A percentile compares a stretch with the other conserved stretches of the same genome.
Conservation (phyloP, 2,329 filamentous ascomycete species). For the Onygena corvina region DNA sequence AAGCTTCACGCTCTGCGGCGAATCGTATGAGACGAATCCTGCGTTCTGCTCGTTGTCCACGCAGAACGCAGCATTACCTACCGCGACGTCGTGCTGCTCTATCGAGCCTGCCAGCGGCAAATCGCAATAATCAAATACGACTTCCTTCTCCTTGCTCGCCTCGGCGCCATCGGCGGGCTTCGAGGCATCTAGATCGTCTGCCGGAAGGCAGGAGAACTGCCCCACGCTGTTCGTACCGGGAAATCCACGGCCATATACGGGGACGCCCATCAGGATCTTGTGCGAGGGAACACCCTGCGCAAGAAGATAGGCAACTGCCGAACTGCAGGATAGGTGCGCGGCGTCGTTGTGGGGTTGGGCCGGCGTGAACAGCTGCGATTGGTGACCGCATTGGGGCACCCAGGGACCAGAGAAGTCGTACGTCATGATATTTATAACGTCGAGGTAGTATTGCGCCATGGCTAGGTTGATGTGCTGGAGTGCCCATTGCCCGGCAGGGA, state of each 20-base stretch:
- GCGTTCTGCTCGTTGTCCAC: conserved; percentile 53
- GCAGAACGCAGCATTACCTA: conserved; percentile 56
- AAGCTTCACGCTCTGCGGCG: conserved; percentile 59
- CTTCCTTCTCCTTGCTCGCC: conserved; percentile 48
- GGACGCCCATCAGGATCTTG: conserved; percentile 65
- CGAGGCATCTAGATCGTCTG: not conserved
- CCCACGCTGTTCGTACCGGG: conserved; percentile 53
- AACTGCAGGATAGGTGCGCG: conserved; percentile 48
- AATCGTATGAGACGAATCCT: conserved; percentile 71
- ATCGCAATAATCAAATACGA: conserved; percentile 61
- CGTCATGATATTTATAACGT: conserved; percentile 66
- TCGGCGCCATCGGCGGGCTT: not conserved
- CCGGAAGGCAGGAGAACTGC: conserved; percentile 40
- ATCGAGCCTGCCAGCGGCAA: conserved; percentile 51
- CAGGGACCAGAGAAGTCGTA: conserved; percentile 69
- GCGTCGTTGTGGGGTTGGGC: conserved; percentile 43
- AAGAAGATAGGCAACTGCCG: conserved; percentile 54
- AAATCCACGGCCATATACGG: conserved; percentile 65
- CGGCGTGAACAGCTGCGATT: conserved; percentile 59
- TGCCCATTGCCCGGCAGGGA: conserved; percentile 55
- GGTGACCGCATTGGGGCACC: conserved; percentile 57
- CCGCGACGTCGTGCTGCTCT: conserved; percentile 55
- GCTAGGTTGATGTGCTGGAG: conserved; percentile 58
- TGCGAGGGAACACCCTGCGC: conserved; percentile 53
- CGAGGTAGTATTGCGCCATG: conserved; percentile 52